phyloP scores from a whole-genome alignment of 1,284 basidiomycete genomes.

The Apiotrichum brassicae region DNA sequence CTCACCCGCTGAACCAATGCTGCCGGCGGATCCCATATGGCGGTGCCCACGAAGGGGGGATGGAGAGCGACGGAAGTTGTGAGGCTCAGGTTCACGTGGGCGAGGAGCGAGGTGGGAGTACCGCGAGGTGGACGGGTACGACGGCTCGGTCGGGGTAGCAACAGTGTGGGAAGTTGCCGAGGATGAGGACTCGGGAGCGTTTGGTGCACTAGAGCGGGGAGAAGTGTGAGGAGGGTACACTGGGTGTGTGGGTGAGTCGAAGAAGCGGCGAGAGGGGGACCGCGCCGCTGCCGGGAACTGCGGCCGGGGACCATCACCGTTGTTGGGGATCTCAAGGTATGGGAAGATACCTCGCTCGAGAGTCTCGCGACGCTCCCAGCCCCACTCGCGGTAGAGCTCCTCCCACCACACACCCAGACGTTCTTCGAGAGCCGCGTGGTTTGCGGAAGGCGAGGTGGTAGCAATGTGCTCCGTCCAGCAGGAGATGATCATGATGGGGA shows the following conservation, averaged over 20 bases:
- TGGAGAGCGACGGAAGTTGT: conserved; percentile 7
- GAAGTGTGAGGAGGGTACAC: conserved; percentile 4
- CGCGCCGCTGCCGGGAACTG: background rate
- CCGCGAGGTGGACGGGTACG: conserved; percentile 5
- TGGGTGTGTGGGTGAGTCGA: background rate
- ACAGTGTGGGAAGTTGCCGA: conserved; percentile 8
- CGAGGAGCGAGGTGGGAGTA: conserved; percentile 24
- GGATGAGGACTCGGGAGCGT: conserved; percentile 3
- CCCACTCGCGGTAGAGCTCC: conserved; percentile 36
- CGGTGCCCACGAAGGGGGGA: conserved; percentile 3
- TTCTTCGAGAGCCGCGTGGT: conserved; percentile 26
- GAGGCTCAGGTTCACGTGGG: conserved; percentile 5
- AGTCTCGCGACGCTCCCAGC: conserved; percentile 28
- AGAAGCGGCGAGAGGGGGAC: background rate
- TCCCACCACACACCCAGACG: conserved; percentile 36
- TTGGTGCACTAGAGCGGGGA: conserved; percentile 2
- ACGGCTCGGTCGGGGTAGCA: conserved; percentile 4
- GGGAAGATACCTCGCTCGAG: conserved; percentile 25
- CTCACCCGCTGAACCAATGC: background rate
- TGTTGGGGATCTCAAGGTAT: conserved; percentile 4
- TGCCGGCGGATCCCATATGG: background rate
- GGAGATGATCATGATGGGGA: conserved; percentile 36
- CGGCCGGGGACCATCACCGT: background rate
- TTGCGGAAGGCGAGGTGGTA: conserved; percentile 17
- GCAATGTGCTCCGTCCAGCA: conserved; percentile 40